Conservation (phyloP, 441 rosid genomes). For the Omphalea diandra region DNA sequence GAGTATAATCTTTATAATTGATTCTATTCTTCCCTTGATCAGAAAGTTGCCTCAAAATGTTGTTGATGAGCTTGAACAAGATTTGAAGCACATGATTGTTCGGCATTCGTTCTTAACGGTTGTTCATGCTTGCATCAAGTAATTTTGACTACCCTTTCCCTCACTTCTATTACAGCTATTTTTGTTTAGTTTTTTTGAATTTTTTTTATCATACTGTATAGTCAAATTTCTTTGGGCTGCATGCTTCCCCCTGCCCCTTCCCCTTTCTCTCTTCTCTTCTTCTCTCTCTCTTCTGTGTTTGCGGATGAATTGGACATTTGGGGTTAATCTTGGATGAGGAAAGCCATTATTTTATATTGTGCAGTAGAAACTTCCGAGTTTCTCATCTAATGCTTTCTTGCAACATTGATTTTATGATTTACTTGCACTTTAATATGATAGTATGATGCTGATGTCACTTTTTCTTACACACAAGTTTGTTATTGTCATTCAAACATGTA, state of each 20-base stretch:
- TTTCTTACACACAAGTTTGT: background rate
- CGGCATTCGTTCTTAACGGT: conserved; percentile 97
- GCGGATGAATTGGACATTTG: background rate
- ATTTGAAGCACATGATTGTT: conserved; percentile 93
- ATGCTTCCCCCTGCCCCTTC: background rate
- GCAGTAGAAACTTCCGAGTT: background rate
- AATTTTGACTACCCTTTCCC: conserved; percentile 29
- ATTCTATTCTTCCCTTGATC: conserved; percentile 84
- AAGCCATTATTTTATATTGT: background rate
- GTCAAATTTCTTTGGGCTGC: background rate
- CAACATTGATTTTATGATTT: background rate
- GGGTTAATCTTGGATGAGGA: background rate
- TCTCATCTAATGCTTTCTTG: background rate
- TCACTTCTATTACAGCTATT: conserved; percentile 7
- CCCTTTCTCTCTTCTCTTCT: background rate
- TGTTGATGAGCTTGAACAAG: conserved; percentile 93
- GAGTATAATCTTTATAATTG: conserved; percentile 90
- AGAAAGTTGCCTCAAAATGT: conserved; percentile 78
- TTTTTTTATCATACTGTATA: background rate
- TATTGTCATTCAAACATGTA: background rate
- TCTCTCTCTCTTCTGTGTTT: background rate
- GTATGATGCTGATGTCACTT: background rate
- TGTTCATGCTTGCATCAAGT: conserved; percentile 99
- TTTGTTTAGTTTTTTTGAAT: conserved; percentile 6
- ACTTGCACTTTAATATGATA: background rate